Evolutionary conservation across 2,329 filamentous ascomycete genomes (phyloP).

Genomic region (Arachnopeziza araneosa): DNA sequence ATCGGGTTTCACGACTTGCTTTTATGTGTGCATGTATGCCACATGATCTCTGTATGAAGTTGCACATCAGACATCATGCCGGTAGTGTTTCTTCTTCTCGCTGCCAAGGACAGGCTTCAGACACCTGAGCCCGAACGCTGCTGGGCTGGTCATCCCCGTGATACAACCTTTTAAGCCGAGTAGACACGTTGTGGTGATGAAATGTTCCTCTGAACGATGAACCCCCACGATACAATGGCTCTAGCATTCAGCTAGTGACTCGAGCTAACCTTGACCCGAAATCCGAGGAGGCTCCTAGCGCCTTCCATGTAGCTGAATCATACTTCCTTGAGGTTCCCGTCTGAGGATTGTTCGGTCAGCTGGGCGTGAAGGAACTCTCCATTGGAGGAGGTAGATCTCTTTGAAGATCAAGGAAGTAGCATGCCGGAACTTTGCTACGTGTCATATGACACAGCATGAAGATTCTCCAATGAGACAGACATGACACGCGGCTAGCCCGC

Average conservation of each 20-base stretch:
- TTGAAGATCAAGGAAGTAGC: not conserved
- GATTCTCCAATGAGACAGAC: too few species aligned
- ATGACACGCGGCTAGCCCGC: not conserved
- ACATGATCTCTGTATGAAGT: not conserved
- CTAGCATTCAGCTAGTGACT: not conserved
- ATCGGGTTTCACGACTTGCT: not conserved
- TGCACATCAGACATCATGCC: not conserved
- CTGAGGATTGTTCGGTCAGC: not conserved
- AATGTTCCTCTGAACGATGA: not conserved
- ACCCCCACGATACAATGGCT: not conserved
- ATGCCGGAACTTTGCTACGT: not conserved
- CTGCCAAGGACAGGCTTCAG: not conserved
- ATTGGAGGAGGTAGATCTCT: not conserved
- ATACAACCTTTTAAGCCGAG: not conserved
- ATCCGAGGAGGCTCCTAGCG: not conserved
- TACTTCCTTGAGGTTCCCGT: not conserved
- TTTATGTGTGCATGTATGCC: not conserved
- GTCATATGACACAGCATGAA: not conserved
- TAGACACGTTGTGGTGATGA: not conserved
- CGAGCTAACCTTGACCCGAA: not conserved
- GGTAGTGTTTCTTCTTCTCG: not conserved
- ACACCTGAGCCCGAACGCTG: too few species aligned
- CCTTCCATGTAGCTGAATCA: not conserved
- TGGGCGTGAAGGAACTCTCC: not conserved
- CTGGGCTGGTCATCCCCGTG: not conserved